A percentile compares a stretch with the other conserved stretches of the same genome.
Evolutionary conservation across 108 stramenopile species (phyloP).

Genomic region (Schizochytrium sp.): DNA sequence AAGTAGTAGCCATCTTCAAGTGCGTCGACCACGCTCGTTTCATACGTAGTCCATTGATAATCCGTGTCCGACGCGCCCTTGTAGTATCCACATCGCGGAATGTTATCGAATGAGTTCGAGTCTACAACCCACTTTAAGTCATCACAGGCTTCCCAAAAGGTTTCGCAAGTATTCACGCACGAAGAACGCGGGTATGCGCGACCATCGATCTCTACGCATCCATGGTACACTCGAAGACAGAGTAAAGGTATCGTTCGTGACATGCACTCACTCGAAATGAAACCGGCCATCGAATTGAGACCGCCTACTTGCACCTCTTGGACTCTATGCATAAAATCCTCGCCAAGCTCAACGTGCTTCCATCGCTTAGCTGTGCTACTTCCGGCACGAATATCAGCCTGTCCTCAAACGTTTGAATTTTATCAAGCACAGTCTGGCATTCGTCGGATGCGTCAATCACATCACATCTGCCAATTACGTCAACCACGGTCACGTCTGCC

Average conservation of each 20-base stretch:
- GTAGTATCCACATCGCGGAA: neutral
- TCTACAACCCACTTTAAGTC: neutral
- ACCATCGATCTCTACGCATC: neutral
- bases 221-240: neutral
- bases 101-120: neutral
- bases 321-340: neutral
- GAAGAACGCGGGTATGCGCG: neutral
- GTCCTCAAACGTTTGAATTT: neutral
- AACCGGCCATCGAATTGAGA: neutral
- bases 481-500: too few species aligned
- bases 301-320: neutral
- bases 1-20: too few species aligned
- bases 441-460: too few species aligned
- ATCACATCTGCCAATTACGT: too few species aligned
- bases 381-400: too few species aligned
- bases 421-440: neutral
- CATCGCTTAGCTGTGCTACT: too few species aligned
- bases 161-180: slow-evolving; percentile 25
- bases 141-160: neutral
- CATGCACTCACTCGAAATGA: neutral
- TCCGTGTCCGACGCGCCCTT: too few species aligned
- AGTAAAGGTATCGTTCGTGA: neutral
- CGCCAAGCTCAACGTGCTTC: neutral
- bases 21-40: too few species aligned
- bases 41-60: too few species aligned